phyloP scores from a whole-genome alignment of 257 asterid genomes.

The Capsicum pubescens region DNA sequence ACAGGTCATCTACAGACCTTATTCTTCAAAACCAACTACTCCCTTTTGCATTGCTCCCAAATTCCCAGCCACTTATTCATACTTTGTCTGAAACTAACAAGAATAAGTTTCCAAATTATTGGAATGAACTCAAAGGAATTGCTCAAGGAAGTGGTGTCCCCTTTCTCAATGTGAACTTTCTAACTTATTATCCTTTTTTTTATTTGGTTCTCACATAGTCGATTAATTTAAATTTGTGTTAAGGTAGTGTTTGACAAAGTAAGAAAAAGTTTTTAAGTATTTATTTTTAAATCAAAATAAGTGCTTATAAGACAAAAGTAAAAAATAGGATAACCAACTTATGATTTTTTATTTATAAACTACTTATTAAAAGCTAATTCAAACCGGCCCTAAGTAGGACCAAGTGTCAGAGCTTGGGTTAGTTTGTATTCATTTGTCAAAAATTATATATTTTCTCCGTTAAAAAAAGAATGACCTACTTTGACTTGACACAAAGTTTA shows the following conservation, averaged over 20 bases:
- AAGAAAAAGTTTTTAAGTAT: no score
- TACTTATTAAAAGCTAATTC: no score
- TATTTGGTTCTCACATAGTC: not conserved
- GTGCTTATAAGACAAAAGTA: no score
- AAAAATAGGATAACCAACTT: no score
- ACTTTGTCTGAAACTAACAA: slow-evolving; percentile 52
- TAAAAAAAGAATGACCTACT: no score
- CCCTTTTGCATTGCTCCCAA: slow-evolving; percentile 67
- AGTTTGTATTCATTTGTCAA: no score
- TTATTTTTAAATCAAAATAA: no score
- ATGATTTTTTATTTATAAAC: no score
- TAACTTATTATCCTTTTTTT: not conserved
- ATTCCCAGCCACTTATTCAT: slow-evolving; percentile 54
- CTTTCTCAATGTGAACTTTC: slow-evolving; percentile 60
- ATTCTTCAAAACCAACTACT: slow-evolving; percentile 74
- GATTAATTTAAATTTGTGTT: not conserved
- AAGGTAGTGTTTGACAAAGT: not conserved
- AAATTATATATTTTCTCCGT: no score
- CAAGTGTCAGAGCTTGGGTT: no score
- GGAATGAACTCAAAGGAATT: slow-evolving; percentile 85
- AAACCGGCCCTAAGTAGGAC: no score
- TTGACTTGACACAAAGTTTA: no score
- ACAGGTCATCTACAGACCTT: slow-evolving; percentile 67
- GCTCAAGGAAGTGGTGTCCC: slow-evolving; percentile 74
- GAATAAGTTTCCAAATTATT: slow-evolving; percentile 61